phyloP scores from a whole-genome alignment of 2,329 filamentous ascomycete species.

The Alternaria infectoria region DNA sequence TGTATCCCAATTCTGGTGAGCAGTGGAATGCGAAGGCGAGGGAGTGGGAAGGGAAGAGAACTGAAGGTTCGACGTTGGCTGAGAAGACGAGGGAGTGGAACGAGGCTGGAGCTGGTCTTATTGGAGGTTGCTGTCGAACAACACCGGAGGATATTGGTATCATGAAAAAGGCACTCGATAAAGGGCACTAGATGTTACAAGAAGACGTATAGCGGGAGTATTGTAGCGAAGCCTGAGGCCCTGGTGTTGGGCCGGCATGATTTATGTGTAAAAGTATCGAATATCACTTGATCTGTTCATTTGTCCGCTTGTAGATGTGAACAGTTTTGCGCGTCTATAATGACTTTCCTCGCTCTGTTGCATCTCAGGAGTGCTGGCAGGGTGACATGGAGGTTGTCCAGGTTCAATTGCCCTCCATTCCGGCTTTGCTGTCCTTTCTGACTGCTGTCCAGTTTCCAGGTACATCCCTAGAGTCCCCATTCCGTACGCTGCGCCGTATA shows the following conservation, averaged over 20 bases:
- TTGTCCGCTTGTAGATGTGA: not conserved
- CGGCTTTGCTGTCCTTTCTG: not conserved
- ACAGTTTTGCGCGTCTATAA: not conserved
- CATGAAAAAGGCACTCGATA: conserved; percentile 34
- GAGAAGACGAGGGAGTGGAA: conserved; percentile 42
- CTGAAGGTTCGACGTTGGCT: conserved; percentile 30
- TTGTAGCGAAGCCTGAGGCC: not conserved
- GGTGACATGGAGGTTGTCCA: not conserved
- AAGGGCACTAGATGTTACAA: not conserved
- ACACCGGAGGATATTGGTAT: conserved; percentile 50
- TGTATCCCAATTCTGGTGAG: conserved; percentile 58
- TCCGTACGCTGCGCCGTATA: not conserved
- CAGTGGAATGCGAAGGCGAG: conserved; percentile 52
- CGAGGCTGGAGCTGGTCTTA: conserved; percentile 48
- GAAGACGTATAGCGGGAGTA: not conserved
- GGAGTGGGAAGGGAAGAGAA: conserved; percentile 41
- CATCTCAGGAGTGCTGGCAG: not conserved
- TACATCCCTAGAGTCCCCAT: not conserved
- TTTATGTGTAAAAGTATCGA: not conserved
- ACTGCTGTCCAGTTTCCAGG: not conserved
- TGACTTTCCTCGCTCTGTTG: not conserved
- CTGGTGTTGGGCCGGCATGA: not conserved
- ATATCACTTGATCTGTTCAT: not conserved
- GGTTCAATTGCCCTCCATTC: not conserved
- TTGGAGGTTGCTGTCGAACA: conserved; percentile 58